Conservation (phyloP, 192 early-diverging fungal species). For the Coemansia sp. region DNA sequence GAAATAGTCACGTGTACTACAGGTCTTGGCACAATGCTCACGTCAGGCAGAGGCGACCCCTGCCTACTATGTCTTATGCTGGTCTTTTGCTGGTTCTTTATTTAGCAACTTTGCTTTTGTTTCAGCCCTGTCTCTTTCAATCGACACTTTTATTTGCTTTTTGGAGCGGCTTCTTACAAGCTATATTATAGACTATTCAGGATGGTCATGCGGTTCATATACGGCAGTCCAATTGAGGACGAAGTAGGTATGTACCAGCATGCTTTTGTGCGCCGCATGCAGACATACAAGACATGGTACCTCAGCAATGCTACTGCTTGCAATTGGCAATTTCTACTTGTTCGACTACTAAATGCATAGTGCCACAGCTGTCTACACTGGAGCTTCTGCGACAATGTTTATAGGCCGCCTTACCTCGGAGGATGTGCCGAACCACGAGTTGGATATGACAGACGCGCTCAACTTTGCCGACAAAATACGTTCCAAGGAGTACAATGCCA, state of each 20-base stretch:
- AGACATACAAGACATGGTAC: conserved; percentile 1
- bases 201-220: conserved; percentile 53
- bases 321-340: neutral
- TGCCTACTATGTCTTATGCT: too few relatives aligned
- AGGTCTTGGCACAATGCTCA: neutral
- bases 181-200: neutral
- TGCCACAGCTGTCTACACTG: neutral
- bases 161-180: conserved; percentile 4
- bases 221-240: conserved; percentile 52
- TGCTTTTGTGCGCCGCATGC: neutral
- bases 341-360: neutral
- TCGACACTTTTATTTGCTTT: neutral
- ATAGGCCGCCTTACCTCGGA: conserved; percentile 87
- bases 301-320: neutral
- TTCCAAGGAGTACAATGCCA: conserved; percentile 74
- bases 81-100: neutral
- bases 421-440: conserved; percentile 79
- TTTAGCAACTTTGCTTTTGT: neutral
- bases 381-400: conserved; percentile 2
- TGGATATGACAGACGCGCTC: conserved; percentile 77
- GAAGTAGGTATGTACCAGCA: conserved; percentile 47
- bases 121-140: neutral
- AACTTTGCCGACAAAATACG: conserved; percentile 95
- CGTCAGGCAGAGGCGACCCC: too few relatives aligned
- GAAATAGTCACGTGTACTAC: neutral